phyloP scores from a whole-genome alignment of 768 basidiomycete species.

The Lentinula boryana region DNA sequence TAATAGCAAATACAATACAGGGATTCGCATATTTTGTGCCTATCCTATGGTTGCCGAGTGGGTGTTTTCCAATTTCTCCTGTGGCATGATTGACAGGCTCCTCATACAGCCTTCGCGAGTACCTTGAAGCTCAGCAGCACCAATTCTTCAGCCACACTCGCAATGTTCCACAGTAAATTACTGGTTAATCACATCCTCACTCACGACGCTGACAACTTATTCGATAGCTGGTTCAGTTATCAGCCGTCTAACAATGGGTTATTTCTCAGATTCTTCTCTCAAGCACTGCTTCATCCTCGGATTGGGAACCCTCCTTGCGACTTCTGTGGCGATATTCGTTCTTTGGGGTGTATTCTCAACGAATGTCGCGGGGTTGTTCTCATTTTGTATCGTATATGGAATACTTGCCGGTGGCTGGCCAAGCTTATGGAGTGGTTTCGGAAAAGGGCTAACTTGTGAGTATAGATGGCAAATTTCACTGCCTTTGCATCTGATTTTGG shows the following conservation, averaged over 20 bases:
- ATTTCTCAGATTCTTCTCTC: conserved; percentile 19
- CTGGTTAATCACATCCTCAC: neutral
- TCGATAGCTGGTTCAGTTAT: conserved; percentile 17
- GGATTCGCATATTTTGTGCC: conserved; percentile 22
- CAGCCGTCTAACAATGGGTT: conserved; percentile 16
- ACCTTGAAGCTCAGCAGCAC: conserved; percentile 11
- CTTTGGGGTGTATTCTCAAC: conserved; percentile 22
- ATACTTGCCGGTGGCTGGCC: conserved; percentile 23
- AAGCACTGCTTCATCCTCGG: conserved; percentile 13
- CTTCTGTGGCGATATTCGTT: conserved; percentile 21
- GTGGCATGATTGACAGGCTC: neutral
- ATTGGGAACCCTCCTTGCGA: conserved; percentile 11
- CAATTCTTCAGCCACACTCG: conserved; percentile 13
- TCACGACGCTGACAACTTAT: conserved; percentile 8
- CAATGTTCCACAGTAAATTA: conserved; percentile 18
- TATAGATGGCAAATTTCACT: neutral
- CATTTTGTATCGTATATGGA: conserved; percentile 22
- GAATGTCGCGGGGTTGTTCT: conserved; percentile 17
- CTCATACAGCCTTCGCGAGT: conserved; percentile 17
- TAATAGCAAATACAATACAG: conserved; percentile 18
- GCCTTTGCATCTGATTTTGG: neutral
- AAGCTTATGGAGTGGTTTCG: conserved; percentile 21
- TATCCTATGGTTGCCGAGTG: conserved; percentile 20
- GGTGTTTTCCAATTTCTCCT: neutral
- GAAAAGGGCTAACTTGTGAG: conserved; percentile 17